Conservation (phyloP, 768 basidiomycete species). For the Boletus subparvulus region DNA sequence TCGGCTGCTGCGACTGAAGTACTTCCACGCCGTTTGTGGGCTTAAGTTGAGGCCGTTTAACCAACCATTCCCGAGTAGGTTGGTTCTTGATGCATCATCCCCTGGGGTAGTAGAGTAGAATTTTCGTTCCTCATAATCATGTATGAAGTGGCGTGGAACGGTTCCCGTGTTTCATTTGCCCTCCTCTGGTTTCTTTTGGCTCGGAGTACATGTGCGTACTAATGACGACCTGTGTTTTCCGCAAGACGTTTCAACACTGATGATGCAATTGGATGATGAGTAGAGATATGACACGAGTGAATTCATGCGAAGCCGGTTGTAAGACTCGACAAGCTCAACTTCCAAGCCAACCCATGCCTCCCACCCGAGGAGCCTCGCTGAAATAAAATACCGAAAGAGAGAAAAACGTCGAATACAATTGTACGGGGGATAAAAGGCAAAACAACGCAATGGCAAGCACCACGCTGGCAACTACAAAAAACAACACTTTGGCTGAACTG, state of each 20-base stretch:
- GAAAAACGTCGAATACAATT: constrained; percentile 15
- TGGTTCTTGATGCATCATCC: too few relatives aligned
- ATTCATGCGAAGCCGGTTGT: constrained; percentile 8
- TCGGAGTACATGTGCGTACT: background rate
- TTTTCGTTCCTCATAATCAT: too few relatives aligned
- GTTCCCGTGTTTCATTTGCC: too few relatives aligned
- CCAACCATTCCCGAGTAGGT: too few relatives aligned
- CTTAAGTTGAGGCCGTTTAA: too few relatives aligned
- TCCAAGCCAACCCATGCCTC: constrained; percentile 25
- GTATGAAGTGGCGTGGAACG: too few relatives aligned
- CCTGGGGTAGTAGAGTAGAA: too few relatives aligned
- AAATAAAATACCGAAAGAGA: constrained; percentile 24
- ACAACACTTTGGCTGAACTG: constrained; percentile 26
- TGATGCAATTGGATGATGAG: constrained; percentile 13
- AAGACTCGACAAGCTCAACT: constrained; percentile 39
- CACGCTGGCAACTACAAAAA: constrained; percentile 25
- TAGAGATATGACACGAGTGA: constrained; percentile 9
- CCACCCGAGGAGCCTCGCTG: constrained; percentile 6
- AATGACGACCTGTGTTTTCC: background rate
- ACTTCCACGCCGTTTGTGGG: too few relatives aligned
- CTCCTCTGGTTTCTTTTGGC: too few relatives aligned
- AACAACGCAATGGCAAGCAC: constrained; percentile 28
- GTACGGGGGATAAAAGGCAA: constrained; percentile 14
- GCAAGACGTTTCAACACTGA: background rate
- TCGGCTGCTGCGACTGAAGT: too few relatives aligned